Evolutionary conservation across 2,329 filamentous ascomycete genomes (phyloP).

Genomic region (Botrytis byssoidea): DNA sequence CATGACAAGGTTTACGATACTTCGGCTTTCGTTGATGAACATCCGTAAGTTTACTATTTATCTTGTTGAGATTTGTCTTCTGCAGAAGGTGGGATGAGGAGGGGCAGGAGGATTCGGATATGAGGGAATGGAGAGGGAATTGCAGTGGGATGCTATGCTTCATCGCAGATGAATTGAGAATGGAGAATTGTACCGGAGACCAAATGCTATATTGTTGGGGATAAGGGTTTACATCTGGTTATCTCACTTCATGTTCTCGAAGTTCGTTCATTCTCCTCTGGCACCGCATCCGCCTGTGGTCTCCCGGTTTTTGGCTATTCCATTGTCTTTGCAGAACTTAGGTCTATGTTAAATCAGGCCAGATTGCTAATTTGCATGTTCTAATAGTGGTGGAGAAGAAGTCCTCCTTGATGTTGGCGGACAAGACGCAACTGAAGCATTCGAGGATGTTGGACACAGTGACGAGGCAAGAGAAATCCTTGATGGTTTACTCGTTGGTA

Average conservation of each 20-base stretch:
- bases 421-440: slow-evolving; percentile 95
- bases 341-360: neutral
- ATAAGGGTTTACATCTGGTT: neutral
- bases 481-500: slow-evolving; percentile 70
- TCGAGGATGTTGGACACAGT: slow-evolving; percentile 98
- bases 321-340: neutral
- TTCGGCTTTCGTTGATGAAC: slow-evolving; percentile 91
- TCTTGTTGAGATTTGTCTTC: slow-evolving; percentile 1
- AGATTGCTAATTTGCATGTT: slow-evolving; percentile 26
- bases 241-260: neutral
- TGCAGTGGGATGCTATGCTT: neutral
- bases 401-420: slow-evolving; percentile 94
- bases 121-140: neutral
- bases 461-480: slow-evolving; percentile 97
- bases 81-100: neutral
- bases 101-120: neutral
- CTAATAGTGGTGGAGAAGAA: slow-evolving; percentile 87
- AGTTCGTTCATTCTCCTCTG: neutral
- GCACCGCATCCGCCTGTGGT: neutral
- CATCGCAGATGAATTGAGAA: neutral
- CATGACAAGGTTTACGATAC: slow-evolving; percentile 96
- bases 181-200: neutral
- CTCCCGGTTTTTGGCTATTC: neutral
- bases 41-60: slow-evolving; percentile 64
- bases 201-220: neutral